Conservation (phyloP, 345 rosid species). For the Hirschfeldia incana region DNA sequence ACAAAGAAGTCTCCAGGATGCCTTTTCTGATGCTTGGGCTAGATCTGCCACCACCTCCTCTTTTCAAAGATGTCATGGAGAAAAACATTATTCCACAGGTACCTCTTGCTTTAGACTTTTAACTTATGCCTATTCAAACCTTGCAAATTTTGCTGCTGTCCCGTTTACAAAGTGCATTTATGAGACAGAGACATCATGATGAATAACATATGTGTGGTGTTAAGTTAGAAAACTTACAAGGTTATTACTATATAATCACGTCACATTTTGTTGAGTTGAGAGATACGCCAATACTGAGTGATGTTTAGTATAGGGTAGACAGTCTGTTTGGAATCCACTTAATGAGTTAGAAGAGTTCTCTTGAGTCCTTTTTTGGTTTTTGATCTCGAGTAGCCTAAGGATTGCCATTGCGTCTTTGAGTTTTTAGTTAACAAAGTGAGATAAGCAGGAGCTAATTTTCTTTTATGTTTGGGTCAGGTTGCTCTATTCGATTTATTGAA, state of each 20-base stretch:
- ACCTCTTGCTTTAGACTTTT: constrained; percentile 6
- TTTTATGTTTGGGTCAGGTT: constrained; percentile 53
- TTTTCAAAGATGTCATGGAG: constrained; percentile 98
- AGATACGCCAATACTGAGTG: neutral
- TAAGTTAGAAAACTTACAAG: neutral
- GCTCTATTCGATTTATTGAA: constrained; percentile 85
- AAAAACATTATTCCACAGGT: constrained; percentile 99
- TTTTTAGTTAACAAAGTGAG: neutral
- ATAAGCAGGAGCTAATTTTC: constrained; percentile 13
- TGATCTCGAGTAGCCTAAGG: neutral
- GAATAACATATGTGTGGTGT: neutral
- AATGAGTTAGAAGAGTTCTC: neutral
- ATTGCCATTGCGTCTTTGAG: constrained; percentile 2
- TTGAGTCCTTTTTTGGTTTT: neutral
- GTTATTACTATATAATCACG: neutral
- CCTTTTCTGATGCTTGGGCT: constrained; percentile 96
- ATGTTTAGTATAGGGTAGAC: neutral
- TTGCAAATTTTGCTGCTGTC: constrained; percentile 10
- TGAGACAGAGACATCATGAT: neutral
- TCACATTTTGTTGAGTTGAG: neutral
- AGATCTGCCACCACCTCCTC: constrained; percentile 98
- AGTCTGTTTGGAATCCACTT: neutral
- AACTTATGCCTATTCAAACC: neutral
- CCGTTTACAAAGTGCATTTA: neutral
- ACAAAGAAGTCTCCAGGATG: constrained; percentile 72